Evolutionary conservation across 2,329 filamentous ascomycete genomes (phyloP).

Genomic region (Lachnellula hyalina): DNA sequence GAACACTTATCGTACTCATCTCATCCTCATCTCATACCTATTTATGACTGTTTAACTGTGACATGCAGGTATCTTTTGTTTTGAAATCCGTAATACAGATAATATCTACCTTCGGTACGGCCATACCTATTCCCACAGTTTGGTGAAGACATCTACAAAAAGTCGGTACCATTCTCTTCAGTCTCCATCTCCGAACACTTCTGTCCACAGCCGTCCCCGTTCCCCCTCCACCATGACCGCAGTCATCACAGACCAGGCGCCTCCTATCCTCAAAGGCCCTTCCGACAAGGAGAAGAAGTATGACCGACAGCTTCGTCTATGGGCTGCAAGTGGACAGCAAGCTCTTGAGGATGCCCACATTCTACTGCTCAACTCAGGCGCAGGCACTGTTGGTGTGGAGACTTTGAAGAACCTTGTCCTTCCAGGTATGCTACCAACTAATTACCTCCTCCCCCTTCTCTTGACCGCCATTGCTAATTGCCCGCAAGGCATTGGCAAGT

Average conservation of each 20-base stretch:
- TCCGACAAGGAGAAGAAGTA: slow-evolving; percentile 71
- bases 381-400: slow-evolving; percentile 85
- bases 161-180: no score
- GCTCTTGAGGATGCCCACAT: slow-evolving; percentile 88
- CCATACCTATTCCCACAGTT: no score
- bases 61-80: no score
- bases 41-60: no score
- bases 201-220: background rate
- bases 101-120: no score
- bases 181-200: background rate
- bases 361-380: slow-evolving; percentile 80
- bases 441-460: background rate
- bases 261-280: slow-evolving; percentile 44
- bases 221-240: slow-evolving; percentile 23
- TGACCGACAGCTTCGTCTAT: slow-evolving; percentile 89
- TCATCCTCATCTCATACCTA: no score
- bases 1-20: no score
- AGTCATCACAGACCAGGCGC: slow-evolving; percentile 30
- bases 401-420: slow-evolving; percentile 96
- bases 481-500: slow-evolving; percentile 72
- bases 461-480: slow-evolving; percentile 6
- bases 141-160: no score
- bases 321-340: slow-evolving; percentile 87
- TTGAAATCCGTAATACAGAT: no score
- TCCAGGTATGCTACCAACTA: slow-evolving; percentile 50